A percentile compares a stretch with the other conserved stretches of the same genome.
phyloP scores from a whole-genome alignment of 768 basidiomycete species.

The Galerina sulciceps region DNA sequence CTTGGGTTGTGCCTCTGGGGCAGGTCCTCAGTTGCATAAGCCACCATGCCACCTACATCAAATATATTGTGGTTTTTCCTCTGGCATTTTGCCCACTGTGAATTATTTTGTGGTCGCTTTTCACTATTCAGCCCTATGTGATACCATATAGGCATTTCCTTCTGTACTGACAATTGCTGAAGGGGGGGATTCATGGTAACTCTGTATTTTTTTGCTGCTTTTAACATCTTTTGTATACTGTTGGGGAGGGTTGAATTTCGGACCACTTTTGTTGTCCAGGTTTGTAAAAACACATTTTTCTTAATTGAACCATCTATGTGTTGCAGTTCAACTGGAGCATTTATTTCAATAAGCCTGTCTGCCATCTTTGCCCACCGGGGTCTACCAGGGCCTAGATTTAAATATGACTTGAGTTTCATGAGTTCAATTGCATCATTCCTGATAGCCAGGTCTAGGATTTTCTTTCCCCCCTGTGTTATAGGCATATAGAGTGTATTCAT shows the following conservation, averaged over 20 bases:
- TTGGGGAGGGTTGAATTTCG: slow-evolving; percentile 7
- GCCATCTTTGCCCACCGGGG: slow-evolving; percentile 34
- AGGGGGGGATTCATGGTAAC: slow-evolving; percentile 18
- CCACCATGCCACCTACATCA: slow-evolving; percentile 15
- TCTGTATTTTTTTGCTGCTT: slow-evolving; percentile 22
- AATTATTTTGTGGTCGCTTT: background rate
- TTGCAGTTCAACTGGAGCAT: background rate
- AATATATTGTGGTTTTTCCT: slow-evolving; percentile 12
- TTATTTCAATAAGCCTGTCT: slow-evolving; percentile 23
- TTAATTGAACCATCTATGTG: slow-evolving; percentile 2
- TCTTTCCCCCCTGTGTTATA: slow-evolving; percentile 23
- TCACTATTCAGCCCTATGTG: slow-evolving; percentile 22
- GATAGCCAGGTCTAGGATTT: slow-evolving; percentile 25
- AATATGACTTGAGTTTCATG: slow-evolving; percentile 27
- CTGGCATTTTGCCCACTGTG: slow-evolving; percentile 15
- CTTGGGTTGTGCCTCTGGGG: background rate
- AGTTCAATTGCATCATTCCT: slow-evolving; percentile 31
- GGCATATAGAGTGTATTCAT: slow-evolving; percentile 19
- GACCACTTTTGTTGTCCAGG: slow-evolving; percentile 19
- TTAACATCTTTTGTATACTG: slow-evolving; percentile 18
- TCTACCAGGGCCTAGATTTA: slow-evolving; percentile 7
- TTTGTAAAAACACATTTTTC: slow-evolving; percentile 29
- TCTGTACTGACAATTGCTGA: slow-evolving; percentile 2
- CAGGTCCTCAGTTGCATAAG: background rate
- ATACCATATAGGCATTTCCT: slow-evolving; percentile 34